Base-by-base conservation (phyloP, 208 protist genomes). In the Leishmania braziliensis region DNA sequence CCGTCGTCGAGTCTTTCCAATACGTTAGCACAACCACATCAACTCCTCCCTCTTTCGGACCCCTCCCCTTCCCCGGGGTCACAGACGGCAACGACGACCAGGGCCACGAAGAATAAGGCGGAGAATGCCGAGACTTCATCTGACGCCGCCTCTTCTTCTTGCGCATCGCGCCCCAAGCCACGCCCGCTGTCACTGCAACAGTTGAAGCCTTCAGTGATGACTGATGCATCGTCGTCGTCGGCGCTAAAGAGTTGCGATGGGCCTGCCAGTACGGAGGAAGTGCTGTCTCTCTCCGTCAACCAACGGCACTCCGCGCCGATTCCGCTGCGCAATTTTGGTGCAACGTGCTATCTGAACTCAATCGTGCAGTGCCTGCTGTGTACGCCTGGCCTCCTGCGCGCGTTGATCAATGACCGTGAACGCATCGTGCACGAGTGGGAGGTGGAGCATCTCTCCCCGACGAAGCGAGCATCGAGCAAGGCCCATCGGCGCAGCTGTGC, bases 271-370 rank as follows among this genome's bases (percentile, higher is more conserved):
- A 8, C 10, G 48, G n/a, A 23, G 51, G 4, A 10, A 29, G 16
- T 26, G 12, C 5, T 58, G 29, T 5, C 77, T 48, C 82, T 58
- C 6, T 62, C 82, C 43, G 76, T 79, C 20, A 23, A 76, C 14
- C 43, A 39, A 18, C 62, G 79, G 29, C 43, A 58, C 62, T 78
- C 77, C 56, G 39, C 82, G 4, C 94, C 94, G 3, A n/a, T 86
- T 1, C 88, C 88, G 14, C 71, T 98, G 43, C 85, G 81, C 39
- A 98, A 98, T 83, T 91, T 98, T 63, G 97, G 98, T 26, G 98
- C 98, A 71, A 99, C 98, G 36, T 99, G 98, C 84, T 99, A 99
- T 86, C 93, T 99, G 84, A 99, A 99, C 90, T 93, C 96, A 5
- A 84, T 91, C 0, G 66, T 99, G 77, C 98, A 99, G 89, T 99